Percentiles rank a stretch among this genome's conserved stretches.
These are phyloP conservation scores for Fusarium buxicola DNA, from an alignment of 2,329 filamentous ascomycete genomes.

Conservation along the genomic window DNA sequence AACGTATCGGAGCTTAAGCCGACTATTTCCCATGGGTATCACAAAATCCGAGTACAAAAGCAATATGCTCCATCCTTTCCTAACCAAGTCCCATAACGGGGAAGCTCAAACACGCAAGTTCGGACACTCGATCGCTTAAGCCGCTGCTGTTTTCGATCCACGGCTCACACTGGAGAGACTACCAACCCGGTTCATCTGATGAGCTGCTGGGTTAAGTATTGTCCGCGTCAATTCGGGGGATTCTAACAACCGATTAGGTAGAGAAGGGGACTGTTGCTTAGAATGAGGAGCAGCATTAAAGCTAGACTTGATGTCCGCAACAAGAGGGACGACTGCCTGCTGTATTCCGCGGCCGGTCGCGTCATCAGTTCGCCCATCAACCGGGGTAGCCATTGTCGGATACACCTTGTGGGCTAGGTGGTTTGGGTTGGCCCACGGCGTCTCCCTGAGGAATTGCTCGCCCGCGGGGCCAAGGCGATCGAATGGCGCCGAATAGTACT, in stretches of 20 bases:
- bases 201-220: conserved; percentile 46
- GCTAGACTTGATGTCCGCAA: conserved; percentile 41
- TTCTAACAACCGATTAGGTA: conserved; percentile 49
- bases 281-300: conserved; percentile 41
- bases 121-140: conserved; percentile 38
- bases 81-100: conserved; percentile 35
- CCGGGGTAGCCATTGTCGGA: conserved; percentile 46
- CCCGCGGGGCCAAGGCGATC: conserved; percentile 73
- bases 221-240: conserved; percentile 60
- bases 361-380: conserved; percentile 22
- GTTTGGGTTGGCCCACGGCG: conserved; percentile 92
- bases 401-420: conserved; percentile 73
- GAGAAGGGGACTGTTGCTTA: conserved; percentile 45
- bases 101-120: conserved; percentile 25
- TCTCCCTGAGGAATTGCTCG: conserved; percentile 89
- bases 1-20: conserved; percentile 41
- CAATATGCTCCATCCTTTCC: conserved; percentile 41
- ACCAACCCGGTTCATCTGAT: conserved; percentile 50
- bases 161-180: conserved; percentile 49
- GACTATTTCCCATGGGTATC: conserved; percentile 53
- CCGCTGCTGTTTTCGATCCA: conserved; percentile 51
- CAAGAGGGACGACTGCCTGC: conserved; percentile 26
- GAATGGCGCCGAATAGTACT: conserved; percentile 62
- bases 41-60: conserved; percentile 50
- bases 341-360: conserved; percentile 38